Conservation (phyloP, 148 eudicot genomes). For the Rhododendron mucronatum region DNA sequence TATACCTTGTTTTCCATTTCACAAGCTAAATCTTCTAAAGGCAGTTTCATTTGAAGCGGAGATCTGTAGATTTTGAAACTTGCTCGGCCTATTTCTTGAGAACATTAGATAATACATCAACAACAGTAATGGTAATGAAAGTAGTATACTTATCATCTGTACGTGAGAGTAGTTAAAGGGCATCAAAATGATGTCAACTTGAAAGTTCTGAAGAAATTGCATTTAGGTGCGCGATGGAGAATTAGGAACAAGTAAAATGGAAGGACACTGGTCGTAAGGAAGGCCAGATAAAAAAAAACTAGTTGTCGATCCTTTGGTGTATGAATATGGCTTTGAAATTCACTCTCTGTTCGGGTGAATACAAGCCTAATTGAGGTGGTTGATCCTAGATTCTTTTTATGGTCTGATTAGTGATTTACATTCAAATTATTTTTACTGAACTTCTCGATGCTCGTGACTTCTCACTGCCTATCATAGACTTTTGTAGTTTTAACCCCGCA, state of each 20-base stretch:
- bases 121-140: background rate
- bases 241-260: background rate
- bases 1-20: background rate
- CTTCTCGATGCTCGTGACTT: background rate
- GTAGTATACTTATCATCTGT: background rate
- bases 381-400: background rate
- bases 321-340: background rate
- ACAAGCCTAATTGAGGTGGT: background rate
- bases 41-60: background rate
- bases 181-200: background rate
- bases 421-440: background rate
- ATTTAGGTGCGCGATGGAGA: background rate
- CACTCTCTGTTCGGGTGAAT: background rate
- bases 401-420: background rate
- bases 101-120: background rate
- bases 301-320: background rate
- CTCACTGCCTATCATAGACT: background rate
- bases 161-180: background rate
- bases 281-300: background rate
- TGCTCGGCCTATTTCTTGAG: background rate
- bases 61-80: background rate
- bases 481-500: background rate
- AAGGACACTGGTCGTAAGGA: background rate
- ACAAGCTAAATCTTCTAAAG: background rate
- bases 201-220: background rate